Base-by-base conservation (phyloP, 1,284 basidiomycete genomes). In the Ustilago xerochloae region DNA sequence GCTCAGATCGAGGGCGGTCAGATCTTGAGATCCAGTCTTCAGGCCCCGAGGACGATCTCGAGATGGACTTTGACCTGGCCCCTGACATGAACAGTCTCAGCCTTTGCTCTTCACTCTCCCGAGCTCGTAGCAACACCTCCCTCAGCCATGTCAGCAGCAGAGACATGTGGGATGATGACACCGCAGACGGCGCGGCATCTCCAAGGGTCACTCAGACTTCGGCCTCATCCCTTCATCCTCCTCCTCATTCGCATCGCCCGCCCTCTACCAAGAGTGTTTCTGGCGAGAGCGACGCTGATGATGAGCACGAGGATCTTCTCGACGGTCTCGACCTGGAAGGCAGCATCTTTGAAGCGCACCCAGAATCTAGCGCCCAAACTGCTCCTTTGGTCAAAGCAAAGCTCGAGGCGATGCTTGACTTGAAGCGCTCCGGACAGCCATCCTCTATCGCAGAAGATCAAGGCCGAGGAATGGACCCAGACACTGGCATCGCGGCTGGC, bases 281-380 rank as follows among this genome's bases (percentile, higher is more conserved):
- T 5, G 60, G 63, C 33, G 71, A 74, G 38, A 77, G 74, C 45
- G 77, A 78, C 35, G 72, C 63, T 1, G 78, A 80, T 30, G 78
- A 78, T 20, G 75, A 77, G 49, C 69, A 72, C 38, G 78, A 80
- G n/a, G 68, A 72, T 15, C 28, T 75, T 29, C 57, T 77, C 7
- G 74, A 75, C 15, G 76, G 76, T 30, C 55, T 78, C n/a, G 73
- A 70, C 12, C 41, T 78, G 22, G 60, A 63, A 41, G 70, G 69
- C 28, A 75, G 74, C 61, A 53, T 78, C 38, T 80, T 80, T 26
- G 74, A 63, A 16, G 35, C 38, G 9, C 38, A 47, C 9, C 32
- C 56, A 3, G 36, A 22, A 13, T n/a, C 46, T 0, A 36, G 46
- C 15, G n/a, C 33, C 10, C 36, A 29, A 22, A 32, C 65, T 1